Base-by-base conservation (phyloP, 169 alveolate species). In the Nephromyces sp. region DNA sequence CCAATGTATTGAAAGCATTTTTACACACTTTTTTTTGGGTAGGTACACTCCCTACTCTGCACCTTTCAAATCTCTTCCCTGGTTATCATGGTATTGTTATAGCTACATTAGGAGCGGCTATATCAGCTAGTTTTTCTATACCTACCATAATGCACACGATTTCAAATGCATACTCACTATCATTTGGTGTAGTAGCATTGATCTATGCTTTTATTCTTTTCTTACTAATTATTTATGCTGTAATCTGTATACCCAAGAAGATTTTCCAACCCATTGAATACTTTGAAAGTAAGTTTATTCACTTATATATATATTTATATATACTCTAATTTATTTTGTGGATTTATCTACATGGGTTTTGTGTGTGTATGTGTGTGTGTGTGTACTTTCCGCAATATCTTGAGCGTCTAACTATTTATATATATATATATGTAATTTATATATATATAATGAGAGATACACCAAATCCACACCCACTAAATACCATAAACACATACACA, bases 71-170 rank as follows among this genome's bases (percentile, higher is more conserved):
- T 53, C 69, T 75, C 69, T 75, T 75, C 57, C 77, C 75, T 15
- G 81, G 81, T 52, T 72, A 69, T 35, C 24, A 64, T 52, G 67
- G 81, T 68, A 66, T 75, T 28, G 72, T 75, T 2, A 70, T 75
- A 15, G 81, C 81, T 21, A 32, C 61, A 15, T 51, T 75, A n/a
- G 81, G 81, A 3, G 81, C 81, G 24, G 73, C 81, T 32, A 69
- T 64, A 66, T 66, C 75, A 21, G 70, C 76, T 52, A 75, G 81
- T 21, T 75, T 75, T 28, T 75, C 81, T 1, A 68, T 75, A 31
- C 81, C 81, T 21, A 68, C 81, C 25, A 69, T 75, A 32, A 25
- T 75, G 22, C 77, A 75, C 65, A 34, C 33, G 62, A 68, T 67
- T 22, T 73, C 68, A 43, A 57, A 22, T 25, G 72, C 70, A 32